Evolutionary conservation across 306 rosid species (phyloP).

Genomic region (Canavalia ensiformis): DNA sequence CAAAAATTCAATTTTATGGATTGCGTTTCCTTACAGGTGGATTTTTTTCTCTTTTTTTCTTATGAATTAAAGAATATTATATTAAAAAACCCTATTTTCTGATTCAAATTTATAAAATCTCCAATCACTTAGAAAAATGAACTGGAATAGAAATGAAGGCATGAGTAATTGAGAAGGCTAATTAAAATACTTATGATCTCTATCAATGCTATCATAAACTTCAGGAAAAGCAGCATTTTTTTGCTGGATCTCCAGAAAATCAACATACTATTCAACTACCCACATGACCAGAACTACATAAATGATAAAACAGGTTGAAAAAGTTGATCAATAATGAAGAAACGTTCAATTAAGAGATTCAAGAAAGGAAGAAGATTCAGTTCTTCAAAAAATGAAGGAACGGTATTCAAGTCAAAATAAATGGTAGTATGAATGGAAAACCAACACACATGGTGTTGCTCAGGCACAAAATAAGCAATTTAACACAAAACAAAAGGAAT

Average conservation of each 20-base stretch:
- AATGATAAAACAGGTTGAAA: conserved; percentile 8
- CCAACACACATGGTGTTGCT: conserved; percentile 33
- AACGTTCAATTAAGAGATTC: background rate
- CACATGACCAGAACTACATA: conserved; percentile 2
- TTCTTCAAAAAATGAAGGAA: conserved; percentile 3
- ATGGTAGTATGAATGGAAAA: conserved; percentile 18
- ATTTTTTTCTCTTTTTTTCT: background rate
- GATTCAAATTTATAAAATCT: conserved; percentile 15
- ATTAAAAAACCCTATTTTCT: background rate
- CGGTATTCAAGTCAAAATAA: conserved; percentile 11
- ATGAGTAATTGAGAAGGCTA: conserved; percentile 11
- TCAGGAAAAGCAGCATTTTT: conserved; percentile 12
- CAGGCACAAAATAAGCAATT: conserved; percentile 37
- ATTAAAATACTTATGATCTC: conserved; percentile 12
- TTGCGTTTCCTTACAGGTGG: background rate
- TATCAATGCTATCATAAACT: conserved; percentile 14
- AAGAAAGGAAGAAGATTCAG: background rate
- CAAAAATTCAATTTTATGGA: background rate
- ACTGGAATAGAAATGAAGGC: conserved; percentile 18
- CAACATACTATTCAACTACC: conserved; percentile 24
- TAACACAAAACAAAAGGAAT: conserved; percentile 1
- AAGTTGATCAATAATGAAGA: background rate
- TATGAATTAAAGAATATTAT: background rate
- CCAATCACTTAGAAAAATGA: conserved; percentile 4
- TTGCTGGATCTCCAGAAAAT: background rate